phyloP scores from a whole-genome alignment of 2,329 filamentous ascomycete species.

The Boeremia lycopersici region DNA sequence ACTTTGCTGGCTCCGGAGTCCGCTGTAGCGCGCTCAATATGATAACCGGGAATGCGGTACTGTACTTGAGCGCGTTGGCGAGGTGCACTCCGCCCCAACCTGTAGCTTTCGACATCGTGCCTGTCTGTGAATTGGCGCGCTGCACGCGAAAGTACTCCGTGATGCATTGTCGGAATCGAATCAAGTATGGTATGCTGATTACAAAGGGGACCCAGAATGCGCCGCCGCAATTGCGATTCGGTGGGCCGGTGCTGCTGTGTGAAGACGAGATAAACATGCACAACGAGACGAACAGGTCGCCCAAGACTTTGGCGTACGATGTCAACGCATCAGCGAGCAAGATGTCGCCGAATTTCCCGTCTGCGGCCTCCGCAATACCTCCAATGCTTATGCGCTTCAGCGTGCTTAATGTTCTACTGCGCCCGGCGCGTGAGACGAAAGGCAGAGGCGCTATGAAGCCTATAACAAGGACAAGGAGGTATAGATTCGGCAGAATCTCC shows the following conservation, averaged over 20 bases:
- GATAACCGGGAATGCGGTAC: conserved; percentile 92
- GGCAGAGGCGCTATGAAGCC: conserved; percentile 77
- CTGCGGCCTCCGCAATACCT: conserved; percentile 81
- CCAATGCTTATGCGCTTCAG: conserved; percentile 81
- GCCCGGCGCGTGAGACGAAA: conserved; percentile 70
- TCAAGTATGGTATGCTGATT: conserved; percentile 80
- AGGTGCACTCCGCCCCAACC: conserved; percentile 87
- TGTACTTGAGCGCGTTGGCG: conserved; percentile 93
- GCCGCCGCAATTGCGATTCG: conserved; percentile 82
- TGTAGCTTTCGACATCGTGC: conserved; percentile 49
- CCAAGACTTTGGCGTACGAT: conserved; percentile 90
- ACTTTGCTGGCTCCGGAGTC: conserved; percentile 59
- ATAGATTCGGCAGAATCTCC: conserved; percentile 85
- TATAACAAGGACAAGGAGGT: conserved; percentile 73
- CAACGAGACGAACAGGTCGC: conserved; percentile 83
- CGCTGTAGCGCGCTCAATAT: conserved; percentile 77
- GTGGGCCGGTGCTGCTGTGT: conserved; percentile 76
- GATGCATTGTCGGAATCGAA: conserved; percentile 88
- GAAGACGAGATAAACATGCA: conserved; percentile 86
- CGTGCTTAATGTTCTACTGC: conserved; percentile 75
- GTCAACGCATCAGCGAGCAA: conserved; percentile 92
- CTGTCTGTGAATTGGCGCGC: conserved; percentile 54
- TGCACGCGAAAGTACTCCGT: conserved; percentile 82
- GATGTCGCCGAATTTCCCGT: conserved; percentile 95
- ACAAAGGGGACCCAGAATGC: conserved; percentile 80